Evolutionary conservation across 768 basidiomycete species (phyloP).

Genomic region (Kwoniella dejecticola): DNA sequence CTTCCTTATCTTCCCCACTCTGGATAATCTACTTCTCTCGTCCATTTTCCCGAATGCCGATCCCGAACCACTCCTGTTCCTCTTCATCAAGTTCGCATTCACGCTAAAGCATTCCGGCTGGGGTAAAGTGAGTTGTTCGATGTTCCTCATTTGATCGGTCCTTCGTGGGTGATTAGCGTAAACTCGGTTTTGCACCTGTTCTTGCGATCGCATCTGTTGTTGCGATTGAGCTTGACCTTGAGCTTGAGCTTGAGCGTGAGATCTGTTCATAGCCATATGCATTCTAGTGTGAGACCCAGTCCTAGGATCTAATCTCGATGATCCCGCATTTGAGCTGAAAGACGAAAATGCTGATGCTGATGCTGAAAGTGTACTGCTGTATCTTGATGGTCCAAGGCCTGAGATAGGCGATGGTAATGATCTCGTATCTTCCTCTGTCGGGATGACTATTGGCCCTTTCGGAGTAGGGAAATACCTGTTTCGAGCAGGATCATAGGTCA

Average conservation of each 20-base stretch:
- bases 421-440: constrained; percentile 14
- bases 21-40: background rate
- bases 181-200: no score
- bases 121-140: background rate
- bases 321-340: no score
- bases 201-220: no score
- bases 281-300: background rate
- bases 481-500: constrained; percentile 28
- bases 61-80: background rate
- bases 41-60: background rate
- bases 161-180: background rate
- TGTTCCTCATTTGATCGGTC: background rate
- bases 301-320: no score
- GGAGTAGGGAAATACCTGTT: constrained; percentile 37
- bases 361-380: background rate
- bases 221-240: no score
- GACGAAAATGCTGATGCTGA: background rate
- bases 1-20: constrained; percentile 10
- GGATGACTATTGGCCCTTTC: constrained; percentile 5
- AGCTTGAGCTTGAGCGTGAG: no score
- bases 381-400: background rate
- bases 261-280: background rate
- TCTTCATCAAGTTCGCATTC: background rate
- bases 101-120: constrained; percentile 1
- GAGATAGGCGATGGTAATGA: constrained; percentile 3